A percentile compares a stretch with the other conserved stretches of the same genome.
Evolutionary conservation across 306 rosid species (phyloP).

Genomic region (Coriaria nepalensis): DNA sequence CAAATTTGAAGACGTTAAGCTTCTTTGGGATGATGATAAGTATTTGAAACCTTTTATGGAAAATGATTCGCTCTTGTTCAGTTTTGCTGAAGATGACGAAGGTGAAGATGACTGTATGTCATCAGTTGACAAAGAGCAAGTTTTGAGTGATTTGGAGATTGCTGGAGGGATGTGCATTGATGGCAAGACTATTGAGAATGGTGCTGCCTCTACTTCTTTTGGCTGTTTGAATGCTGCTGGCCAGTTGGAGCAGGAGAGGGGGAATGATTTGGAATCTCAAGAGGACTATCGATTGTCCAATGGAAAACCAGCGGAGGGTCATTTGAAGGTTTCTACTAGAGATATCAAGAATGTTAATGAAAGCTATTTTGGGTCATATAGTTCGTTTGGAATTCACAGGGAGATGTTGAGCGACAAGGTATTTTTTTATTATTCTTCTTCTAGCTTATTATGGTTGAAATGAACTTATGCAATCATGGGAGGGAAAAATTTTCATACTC

Average conservation of each 20-base stretch:
- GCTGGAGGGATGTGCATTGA: conserved; percentile 20
- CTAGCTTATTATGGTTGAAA: too few relatives aligned
- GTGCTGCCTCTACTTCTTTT: conserved; percentile 23
- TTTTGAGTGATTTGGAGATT: conserved; percentile 29
- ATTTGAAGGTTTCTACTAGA: conserved; percentile 23
- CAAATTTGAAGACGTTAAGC: conserved; percentile 26
- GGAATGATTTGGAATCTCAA: conserved; percentile 22
- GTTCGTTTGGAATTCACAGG: conserved; percentile 89
- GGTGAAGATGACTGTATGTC: conserved; percentile 36
- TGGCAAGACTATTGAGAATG: conserved; percentile 17
- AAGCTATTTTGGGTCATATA: conserved; percentile 72
- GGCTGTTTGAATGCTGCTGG: conserved; percentile 18
- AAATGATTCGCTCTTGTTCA: conserved; percentile 68
- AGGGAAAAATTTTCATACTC: too few relatives aligned
- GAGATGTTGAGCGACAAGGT: conserved; percentile 97
- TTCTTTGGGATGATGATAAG: conserved; percentile 47
- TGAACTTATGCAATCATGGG: too few relatives aligned
- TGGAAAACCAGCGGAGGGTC: conserved; percentile 18
- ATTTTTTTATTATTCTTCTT: conserved; percentile 7
- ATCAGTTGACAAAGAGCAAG: conserved; percentile 30
- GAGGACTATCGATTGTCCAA: conserved; percentile 20
- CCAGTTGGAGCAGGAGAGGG: conserved; percentile 22
- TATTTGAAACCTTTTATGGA: conserved; percentile 62
- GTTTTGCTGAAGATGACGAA: conserved; percentile 66
- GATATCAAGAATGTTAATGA: conserved; percentile 63